Percentiles rank a stretch among this genome's conserved stretches.
Conservation (phyloP, 768 basidiomycete genomes). For the Asterophora lycoperdoides region DNA sequence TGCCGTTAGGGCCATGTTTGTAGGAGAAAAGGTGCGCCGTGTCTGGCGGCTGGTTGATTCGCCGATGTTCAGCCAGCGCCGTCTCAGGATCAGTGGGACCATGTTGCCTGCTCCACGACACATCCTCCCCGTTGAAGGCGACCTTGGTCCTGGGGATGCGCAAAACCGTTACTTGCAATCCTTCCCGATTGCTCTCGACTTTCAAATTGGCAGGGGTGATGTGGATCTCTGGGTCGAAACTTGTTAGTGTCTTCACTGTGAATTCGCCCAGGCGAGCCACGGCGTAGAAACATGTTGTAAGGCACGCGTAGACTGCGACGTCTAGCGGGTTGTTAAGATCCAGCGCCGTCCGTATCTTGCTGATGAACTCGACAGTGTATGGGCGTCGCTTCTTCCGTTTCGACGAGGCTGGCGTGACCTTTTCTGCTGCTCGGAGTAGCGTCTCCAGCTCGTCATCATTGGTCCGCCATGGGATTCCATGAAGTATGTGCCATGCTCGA, state of each 20-base stretch:
- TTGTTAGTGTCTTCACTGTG: conserved; percentile 4
- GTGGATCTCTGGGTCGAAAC: conserved; percentile 15
- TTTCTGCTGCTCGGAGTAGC: conserved; percentile 26
- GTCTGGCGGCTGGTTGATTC: conserved; percentile 10
- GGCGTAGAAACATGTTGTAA: conserved; percentile 17
- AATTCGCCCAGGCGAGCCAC: conserved; percentile 8
- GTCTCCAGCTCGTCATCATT: conserved; percentile 23
- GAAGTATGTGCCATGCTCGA: conserved; percentile 44
- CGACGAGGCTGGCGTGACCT: conserved; percentile 26
- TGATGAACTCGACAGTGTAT: conserved; percentile 14
- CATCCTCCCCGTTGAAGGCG: conserved; percentile 13
- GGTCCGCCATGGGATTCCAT: conserved; percentile 30
- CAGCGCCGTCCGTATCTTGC: neutral
- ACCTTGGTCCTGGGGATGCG: conserved; percentile 16
- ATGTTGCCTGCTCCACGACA: conserved; percentile 12
- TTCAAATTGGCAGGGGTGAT: conserved; percentile 13
- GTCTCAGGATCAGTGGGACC: conserved; percentile 11
- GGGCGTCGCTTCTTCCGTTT: conserved; percentile 27
- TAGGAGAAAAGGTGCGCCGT: conserved; percentile 12
- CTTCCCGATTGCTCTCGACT: neutral
- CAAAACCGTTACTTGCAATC: conserved; percentile 6
- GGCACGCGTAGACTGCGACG: conserved; percentile 18
- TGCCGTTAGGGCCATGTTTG: neutral
- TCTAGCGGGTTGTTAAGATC: conserved; percentile 11
- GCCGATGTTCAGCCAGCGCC: conserved; percentile 6